Evolutionary conservation across 345 rosid species (phyloP).

Genomic region (Cardamine occulta): DNA sequence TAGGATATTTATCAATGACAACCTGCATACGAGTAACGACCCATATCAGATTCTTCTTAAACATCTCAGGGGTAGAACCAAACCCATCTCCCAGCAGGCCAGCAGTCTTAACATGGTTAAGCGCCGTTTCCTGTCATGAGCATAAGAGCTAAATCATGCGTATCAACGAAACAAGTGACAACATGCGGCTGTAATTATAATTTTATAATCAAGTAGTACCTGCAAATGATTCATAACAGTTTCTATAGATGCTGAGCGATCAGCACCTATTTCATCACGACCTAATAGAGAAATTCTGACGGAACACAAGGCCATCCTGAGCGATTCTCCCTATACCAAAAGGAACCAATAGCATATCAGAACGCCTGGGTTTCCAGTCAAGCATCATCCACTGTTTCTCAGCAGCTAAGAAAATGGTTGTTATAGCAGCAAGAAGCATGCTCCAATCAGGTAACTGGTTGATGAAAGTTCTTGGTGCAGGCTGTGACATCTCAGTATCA

Average conservation of each 20-base stretch:
- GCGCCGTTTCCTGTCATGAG: conserved; percentile 82
- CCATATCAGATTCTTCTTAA: conserved; percentile 91
- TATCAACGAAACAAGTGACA: background rate
- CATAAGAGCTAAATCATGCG: conserved; percentile 12
- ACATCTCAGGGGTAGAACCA: conserved; percentile 98
- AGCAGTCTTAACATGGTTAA: conserved; percentile 84
- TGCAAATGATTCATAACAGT: conserved; percentile 96
- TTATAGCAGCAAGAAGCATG: conserved; percentile 98
- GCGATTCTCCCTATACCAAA: conserved; percentile 86
- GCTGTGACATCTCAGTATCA: conserved; percentile 53
- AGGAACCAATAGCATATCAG: conserved; percentile 85
- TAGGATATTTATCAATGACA: conserved; percentile 90
- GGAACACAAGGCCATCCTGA: conserved; percentile 84
- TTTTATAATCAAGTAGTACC: conserved; percentile 48
- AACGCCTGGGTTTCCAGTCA: conserved; percentile 91
- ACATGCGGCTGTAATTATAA: background rate
- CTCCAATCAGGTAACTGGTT: conserved; percentile 99
- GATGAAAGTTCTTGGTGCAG: conserved; percentile 87
- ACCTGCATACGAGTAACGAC: conserved; percentile 94
- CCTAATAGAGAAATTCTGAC: conserved; percentile 89
- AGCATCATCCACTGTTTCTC: conserved; percentile 99
- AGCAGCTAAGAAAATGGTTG: conserved; percentile 94
- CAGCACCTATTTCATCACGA: conserved; percentile 99
- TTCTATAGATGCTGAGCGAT: conserved; percentile 95
- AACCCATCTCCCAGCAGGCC: conserved; percentile 94